Base-by-base conservation (phyloP, 306 rosid genomes). In the Cyclanthera cordifolia region DNA sequence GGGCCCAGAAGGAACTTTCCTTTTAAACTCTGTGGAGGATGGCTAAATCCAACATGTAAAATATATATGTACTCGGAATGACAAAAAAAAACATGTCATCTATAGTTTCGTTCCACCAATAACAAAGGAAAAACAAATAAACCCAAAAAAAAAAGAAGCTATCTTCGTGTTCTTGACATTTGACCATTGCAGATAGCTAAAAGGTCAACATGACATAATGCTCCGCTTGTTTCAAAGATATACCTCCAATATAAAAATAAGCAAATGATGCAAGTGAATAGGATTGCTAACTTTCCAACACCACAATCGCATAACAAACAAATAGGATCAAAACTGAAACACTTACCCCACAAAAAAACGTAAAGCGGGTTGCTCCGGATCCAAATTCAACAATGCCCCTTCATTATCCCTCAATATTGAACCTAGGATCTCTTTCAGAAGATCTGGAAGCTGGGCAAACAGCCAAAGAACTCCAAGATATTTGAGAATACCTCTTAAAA, bases 401-500 rank as follows among this genome's bases (percentile, higher is more conserved):
- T 94, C 99, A 55, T 90, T 94, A 77, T 94, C 97, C 85, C 88
- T 94, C 87, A 94, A 78, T 85, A 94, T 90, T 55, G 99, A 90
- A 69, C 96, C 96, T 50, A 94, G 77, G 45, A 94, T 94, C 84
- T 94, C 99, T 79, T 82, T 94, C 79, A 90, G 78, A 71, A 94
- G 87, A 73, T 85, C 94, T 12, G 99, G 99, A 61, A 94, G 88
- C 85, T 94, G 99, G 50, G 99, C 91, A 81, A 94, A 94, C 8
- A 94, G 86, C 97, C 99, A 94, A 21, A 94, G 82, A 64, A 94
- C 99, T 76, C 99, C 99, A 53, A 94, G 97, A 77, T 94, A 94
- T 83, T 94, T 94, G 76, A 94, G 99, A 77, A 90, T 88, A 73
- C 97, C 97, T 76, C 99, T 87, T 53, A 94, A 70, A 75, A 90